Base-by-base conservation (phyloP, 2,329 filamentous ascomycete species). In the Aureobasidium sp. region DNA sequence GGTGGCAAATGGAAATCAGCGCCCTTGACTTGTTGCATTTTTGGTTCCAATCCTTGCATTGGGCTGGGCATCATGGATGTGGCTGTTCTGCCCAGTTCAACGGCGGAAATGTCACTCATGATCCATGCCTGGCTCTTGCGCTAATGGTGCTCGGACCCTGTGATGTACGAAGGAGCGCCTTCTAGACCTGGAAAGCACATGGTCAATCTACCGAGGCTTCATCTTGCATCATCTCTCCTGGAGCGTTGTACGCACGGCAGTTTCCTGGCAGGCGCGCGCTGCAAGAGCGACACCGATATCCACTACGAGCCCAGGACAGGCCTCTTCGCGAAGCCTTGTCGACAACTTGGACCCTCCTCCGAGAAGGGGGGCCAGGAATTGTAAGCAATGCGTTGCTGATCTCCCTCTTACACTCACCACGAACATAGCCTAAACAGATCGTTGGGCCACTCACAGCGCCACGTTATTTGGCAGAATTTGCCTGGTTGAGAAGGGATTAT, bases 31-130 rank as follows among this genome's bases (percentile, higher is more conserved):
- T 58, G 55, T 40, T 38, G 43, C 55, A 58, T 58, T 58, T 58
- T 49, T 58, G 42, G 55, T 49, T 58, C 51, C 55, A 58, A 58
- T 58, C 55, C 55, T 58, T 58, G 55, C 43, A 58, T 58, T 42
- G 42, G 40, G 42, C 54, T 57, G 54, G 54, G 54, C 54, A 57
- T 57, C 11, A 58, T 47, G 55, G 55, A 58, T 58, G 55, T 58
- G 55, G 55, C 55, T 58, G 29, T 40, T 58, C 43, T 58, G 43
- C 55, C 55, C 55, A 58, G 55, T 58, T 49, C 55, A 58, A 58
- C 55, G 55, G 55, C 55, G 55, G 35, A 49, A 38, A 58, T 58
- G 55, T 49, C 55, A 58, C 55, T 58, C 40, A 27, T 49, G 55
- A 58, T 58, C 55, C 55, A 58, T 58, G 55, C 55, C 55, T 58